These are phyloP conservation scores for Gilbertella persicaria DNA, from an alignment of 371 early-diverging fungal species.

Conservation along the genomic window DNA sequence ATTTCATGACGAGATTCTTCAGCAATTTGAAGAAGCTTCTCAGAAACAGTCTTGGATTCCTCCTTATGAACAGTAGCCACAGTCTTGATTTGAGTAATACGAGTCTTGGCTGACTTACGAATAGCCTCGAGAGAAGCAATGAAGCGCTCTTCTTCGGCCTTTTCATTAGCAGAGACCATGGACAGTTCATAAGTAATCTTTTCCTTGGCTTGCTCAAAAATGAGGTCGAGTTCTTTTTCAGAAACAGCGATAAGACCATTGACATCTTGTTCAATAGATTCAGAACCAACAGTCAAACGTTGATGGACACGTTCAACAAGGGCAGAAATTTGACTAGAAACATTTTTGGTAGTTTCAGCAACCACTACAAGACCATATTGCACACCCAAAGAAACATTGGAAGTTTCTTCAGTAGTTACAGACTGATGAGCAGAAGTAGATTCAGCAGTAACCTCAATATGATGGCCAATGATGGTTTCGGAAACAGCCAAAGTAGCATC, in stretches of 20 bases:
- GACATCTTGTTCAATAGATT: constrained; percentile 17
- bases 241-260: constrained; percentile 2
- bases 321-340: constrained; percentile 18
- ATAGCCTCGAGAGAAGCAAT: constrained; percentile 19
- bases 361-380: constrained; percentile 27
- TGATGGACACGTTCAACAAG: constrained; percentile 23
- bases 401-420: neutral
- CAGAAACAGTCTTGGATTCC: constrained; percentile 14
- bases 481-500: constrained; percentile 22
- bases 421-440: constrained; percentile 4
- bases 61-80: constrained; percentile 14
- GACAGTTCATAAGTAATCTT: constrained; percentile 25
- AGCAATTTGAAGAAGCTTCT: constrained; percentile 25
- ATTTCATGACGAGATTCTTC: constrained; percentile 29
- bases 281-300: constrained; percentile 9
- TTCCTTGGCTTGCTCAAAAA: constrained; percentile 25
- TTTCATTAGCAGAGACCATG: constrained; percentile 21
- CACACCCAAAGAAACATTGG: constrained; percentile 18
- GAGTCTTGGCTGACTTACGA: constrained; percentile 17
- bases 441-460: constrained; percentile 27
- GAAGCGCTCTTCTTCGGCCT: constrained; percentile 26
- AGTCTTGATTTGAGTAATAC: constrained; percentile 21
- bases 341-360: constrained; percentile 21
- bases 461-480: constrained; percentile 27
- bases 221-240: constrained; percentile 18